A percentile compares a stretch with the other conserved stretches of the same genome.
Conservation (phyloP, 2,329 filamentous ascomycete species). For the Exophiala viscosa region DNA sequence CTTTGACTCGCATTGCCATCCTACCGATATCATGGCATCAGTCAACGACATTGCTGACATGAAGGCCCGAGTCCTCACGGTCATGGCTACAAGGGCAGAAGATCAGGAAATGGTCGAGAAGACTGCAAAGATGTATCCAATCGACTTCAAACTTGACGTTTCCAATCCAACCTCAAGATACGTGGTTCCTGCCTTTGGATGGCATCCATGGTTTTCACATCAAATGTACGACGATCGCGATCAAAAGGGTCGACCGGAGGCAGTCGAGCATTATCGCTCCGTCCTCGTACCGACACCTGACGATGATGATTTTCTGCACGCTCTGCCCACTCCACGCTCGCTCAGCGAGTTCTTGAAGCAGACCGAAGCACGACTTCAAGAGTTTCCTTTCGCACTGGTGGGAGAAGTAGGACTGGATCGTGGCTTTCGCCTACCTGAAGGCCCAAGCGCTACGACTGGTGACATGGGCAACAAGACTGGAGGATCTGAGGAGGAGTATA, state of each 20-base stretch:
- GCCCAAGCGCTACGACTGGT: slow-evolving; percentile 37
- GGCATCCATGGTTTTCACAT: slow-evolving; percentile 67
- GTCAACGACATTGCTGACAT: slow-evolving; percentile 54
- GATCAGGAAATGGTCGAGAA: slow-evolving; percentile 58
- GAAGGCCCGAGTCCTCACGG: slow-evolving; percentile 55
- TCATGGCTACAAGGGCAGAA: slow-evolving; percentile 61
- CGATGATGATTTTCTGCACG: slow-evolving; percentile 46
- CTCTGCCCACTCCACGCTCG: slow-evolving; percentile 52
- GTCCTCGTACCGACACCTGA: slow-evolving; percentile 50
- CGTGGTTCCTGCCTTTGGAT: slow-evolving; percentile 61
- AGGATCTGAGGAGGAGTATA: slow-evolving; percentile 41
- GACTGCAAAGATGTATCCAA: slow-evolving; percentile 38
- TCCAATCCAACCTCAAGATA: slow-evolving; percentile 34
- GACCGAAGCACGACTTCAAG: slow-evolving; percentile 46
- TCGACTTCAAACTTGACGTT: slow-evolving; percentile 3
- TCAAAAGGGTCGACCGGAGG: slow-evolving; percentile 27
- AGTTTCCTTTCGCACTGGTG: slow-evolving; percentile 54
- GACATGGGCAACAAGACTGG: slow-evolving; percentile 35
- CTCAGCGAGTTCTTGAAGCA: slow-evolving; percentile 52
- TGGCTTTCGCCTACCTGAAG: slow-evolving; percentile 57
- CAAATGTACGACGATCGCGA: slow-evolving; percentile 51
- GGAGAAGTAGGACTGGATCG: slow-evolving; percentile 63
- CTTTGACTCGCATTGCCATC: slow-evolving; percentile 64
- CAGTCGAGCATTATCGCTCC: slow-evolving; percentile 51
- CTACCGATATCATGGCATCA: slow-evolving; percentile 60